Percentiles rank a stretch among this genome's conserved stretches.
These are phyloP conservation scores for Hericium rajendrae DNA, from an alignment of 768 basidiomycete species.

Conservation along the genomic window DNA sequence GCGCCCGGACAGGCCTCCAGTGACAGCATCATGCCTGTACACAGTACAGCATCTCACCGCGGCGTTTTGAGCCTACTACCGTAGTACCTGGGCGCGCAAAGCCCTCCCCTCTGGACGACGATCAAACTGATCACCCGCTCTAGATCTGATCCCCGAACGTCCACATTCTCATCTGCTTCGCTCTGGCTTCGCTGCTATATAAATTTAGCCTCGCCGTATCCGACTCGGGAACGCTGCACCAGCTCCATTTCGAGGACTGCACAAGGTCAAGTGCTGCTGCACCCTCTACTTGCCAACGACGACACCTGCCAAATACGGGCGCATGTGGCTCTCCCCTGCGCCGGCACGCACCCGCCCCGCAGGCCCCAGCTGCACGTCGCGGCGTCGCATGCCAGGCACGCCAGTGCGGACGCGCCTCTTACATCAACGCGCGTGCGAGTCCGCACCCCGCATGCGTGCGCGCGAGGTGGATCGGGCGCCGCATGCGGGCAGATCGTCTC, in stretches of 20 bases:
- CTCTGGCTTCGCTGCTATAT: background rate
- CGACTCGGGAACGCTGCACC: too few relatives aligned
- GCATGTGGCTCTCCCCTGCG: background rate
- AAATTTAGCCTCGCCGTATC: background rate
- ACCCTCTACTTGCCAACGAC: background rate
- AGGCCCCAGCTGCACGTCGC: too few relatives aligned
- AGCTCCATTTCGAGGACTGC: background rate
- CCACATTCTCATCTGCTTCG: background rate
- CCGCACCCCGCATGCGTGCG: background rate
- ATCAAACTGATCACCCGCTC: background rate
- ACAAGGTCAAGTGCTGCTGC: background rate
- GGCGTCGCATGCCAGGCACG: background rate
- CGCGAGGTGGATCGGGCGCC: background rate
- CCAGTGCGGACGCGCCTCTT: background rate
- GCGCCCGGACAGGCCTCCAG: too few relatives aligned
- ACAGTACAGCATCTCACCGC: background rate
- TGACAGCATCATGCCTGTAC: background rate
- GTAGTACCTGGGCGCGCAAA: too few relatives aligned
- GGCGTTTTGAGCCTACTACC: background rate
- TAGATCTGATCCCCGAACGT: background rate
- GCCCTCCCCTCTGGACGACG: background rate
- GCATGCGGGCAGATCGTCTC: background rate
- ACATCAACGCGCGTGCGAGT: background rate
- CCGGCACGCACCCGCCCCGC: too few relatives aligned
- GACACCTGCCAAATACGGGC: background rate